Conservation (phyloP, 371 early-diverging fungal species). For the Funneliformis caledonium region DNA sequence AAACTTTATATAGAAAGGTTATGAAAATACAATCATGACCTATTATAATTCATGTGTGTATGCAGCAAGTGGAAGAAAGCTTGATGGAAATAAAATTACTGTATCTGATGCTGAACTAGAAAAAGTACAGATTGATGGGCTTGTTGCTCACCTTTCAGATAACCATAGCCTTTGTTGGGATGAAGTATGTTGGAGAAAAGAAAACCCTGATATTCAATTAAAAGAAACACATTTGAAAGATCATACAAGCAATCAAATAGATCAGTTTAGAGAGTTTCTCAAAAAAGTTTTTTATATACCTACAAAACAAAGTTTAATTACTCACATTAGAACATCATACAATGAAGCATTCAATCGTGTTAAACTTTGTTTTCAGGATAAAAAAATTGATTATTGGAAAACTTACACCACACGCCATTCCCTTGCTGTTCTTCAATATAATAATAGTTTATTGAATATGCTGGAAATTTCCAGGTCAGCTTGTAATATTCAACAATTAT, state of each 20-base stretch:
- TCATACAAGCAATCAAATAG: neutral
- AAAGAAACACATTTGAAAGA: neutral
- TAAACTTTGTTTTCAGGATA: neutral
- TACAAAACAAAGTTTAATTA: neutral
- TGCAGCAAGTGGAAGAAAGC: neutral
- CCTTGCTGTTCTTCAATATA: too few relatives aligned
- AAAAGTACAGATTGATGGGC: neutral
- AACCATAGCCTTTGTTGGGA: neutral
- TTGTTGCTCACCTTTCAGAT: neutral
- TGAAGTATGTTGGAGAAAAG: neutral
- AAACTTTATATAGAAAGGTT: neutral
- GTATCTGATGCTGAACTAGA: neutral
- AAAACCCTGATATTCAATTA: conserved; percentile 2
- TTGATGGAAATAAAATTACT: neutral
- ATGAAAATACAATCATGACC: neutral
- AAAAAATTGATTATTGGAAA: conserved; percentile 24
- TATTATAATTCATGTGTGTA: neutral
- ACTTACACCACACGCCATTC: too few relatives aligned
- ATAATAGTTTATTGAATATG: too few relatives aligned
- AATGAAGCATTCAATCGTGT: conserved; percentile 25
- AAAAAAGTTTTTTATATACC: neutral
- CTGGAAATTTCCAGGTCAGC: too few relatives aligned
- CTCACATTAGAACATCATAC: neutral
- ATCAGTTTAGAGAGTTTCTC: neutral
- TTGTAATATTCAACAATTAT: too few relatives aligned